A percentile compares a stretch with the other conserved stretches of the same genome.
Evolutionary conservation across 345 rosid species (phyloP).

Genomic region (Gossypium thurberi): DNA sequence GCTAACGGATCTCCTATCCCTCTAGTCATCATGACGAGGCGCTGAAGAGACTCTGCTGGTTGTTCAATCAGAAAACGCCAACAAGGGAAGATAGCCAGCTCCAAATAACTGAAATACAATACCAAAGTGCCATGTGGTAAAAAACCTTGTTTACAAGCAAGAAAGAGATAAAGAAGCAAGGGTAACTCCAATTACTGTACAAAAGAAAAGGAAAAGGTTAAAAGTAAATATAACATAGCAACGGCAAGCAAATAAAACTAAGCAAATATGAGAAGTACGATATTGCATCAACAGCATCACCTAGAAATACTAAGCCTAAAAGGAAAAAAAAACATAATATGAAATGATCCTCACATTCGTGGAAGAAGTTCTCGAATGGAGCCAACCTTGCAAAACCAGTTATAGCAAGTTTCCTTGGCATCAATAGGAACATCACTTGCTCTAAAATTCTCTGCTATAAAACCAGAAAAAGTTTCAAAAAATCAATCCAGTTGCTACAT

Average conservation of each 20-base stretch:
- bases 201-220: not conserved
- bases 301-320: not conserved
- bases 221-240: not conserved
- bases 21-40: conserved; percentile 73
- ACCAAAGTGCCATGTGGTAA: conserved; percentile 9
- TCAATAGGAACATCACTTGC: conserved; percentile 54
- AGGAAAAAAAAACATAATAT: not conserved
- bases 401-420: conserved; percentile 89
- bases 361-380: conserved; percentile 85
- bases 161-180: conserved; percentile 8
- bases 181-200: not conserved
- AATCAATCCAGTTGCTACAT: not conserved
- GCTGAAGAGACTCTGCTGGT: conserved; percentile 50
- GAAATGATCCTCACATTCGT: conserved; percentile 57
- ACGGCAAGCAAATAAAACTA: not conserved
- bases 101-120: conserved; percentile 59
- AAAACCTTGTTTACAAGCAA: conserved; percentile 2
- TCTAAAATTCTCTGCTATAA: conserved; percentile 54
- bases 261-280: not conserved
- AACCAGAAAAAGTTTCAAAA: conserved; percentile 16
- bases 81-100: conserved; percentile 81
- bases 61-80: conserved; percentile 65
- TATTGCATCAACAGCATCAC: not conserved
- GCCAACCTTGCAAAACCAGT: conserved; percentile 89
- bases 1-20: conserved; percentile 85